Percentiles rank a stretch among this genome's conserved stretches.
phyloP scores from a whole-genome alignment of 306 rosid species.

The Prunus mira region DNA sequence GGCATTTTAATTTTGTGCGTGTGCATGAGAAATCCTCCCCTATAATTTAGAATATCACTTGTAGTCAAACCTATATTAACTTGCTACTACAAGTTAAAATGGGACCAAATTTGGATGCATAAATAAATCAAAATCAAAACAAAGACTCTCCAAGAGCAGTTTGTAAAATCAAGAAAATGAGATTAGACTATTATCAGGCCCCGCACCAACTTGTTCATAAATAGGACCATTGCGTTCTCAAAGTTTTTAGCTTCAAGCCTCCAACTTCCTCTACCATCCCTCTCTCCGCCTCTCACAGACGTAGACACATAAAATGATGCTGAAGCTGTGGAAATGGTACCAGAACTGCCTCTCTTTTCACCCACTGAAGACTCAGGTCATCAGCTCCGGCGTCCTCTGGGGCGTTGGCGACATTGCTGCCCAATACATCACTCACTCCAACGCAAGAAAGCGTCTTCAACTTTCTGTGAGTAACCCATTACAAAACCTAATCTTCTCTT shows the following conservation, averaged over 20 bases:
- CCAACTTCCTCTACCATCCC: neutral
- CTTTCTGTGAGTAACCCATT: slow-evolving; percentile 35
- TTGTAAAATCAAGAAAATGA: neutral
- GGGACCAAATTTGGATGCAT: too few species aligned
- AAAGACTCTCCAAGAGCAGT: neutral
- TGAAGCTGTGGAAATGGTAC: slow-evolving; percentile 79
- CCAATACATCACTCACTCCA: slow-evolving; percentile 66
- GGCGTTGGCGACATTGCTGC: slow-evolving; percentile 73
- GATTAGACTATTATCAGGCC: neutral
- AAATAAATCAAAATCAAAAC: neutral
- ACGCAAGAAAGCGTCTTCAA: slow-evolving; percentile 38
- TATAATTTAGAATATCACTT: too few species aligned
- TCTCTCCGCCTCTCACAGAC: neutral
- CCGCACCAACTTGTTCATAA: neutral
- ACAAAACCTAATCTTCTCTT: neutral
- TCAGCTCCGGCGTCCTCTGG: slow-evolving; percentile 72
- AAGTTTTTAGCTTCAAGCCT: neutral
- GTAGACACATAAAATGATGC: slow-evolving; percentile 16
- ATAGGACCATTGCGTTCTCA: slow-evolving; percentile 8
- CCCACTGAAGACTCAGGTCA: slow-evolving; percentile 74
- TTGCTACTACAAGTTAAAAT: too few species aligned
- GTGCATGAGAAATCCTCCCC: too few species aligned
- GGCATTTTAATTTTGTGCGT: accelerated
- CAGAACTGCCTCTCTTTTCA: slow-evolving; percentile 57
- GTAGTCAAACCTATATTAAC: too few species aligned